Base-by-base conservation (phyloP, 176 grass and related monocot genomes). In the Lolium rigidum region DNA sequence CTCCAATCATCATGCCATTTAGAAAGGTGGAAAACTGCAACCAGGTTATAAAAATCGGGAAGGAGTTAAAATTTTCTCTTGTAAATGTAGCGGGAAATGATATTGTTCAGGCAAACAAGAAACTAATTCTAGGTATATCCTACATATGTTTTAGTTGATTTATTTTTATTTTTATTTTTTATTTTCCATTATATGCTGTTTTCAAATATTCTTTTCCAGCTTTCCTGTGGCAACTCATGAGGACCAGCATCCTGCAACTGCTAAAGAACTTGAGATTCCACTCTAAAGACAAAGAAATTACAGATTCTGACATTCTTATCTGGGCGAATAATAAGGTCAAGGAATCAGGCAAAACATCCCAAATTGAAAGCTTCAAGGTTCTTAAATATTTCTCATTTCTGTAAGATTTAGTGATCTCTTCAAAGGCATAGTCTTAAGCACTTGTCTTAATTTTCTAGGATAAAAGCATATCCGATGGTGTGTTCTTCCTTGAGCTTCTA, bases 21-120 rank as follows among this genome's bases (percentile, higher is more conserved):
- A 89, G 96, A 89, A 98, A 98, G 81, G 93, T 98, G 52, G 96
- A 98, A 85, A 98, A 98, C 59, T 91, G 93, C 79, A 98, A 98
- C 48, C 96, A 95, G 79, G 86, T 98, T 79, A 86, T 98, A 73
- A 91, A 89, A 77, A 93, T 98, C 3, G 96, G 96, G 52, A 98
- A 89, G 79, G 82, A 95, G 84, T 85, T 98, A 20, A 95, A 92
- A 0, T 95, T 98, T 77, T 98, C 96, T 79, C 79, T 98, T 37
- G 93, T 98, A 21, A 98, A 98, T 88, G 87, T 98, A 26, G 93
- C 96, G 46, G 96, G 96, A 86, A 98, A 93, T 93, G 96, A 98
- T 26, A 91, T 98, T 91, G 91, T 98, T 51, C 96, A 98, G 91
- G 96, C 93, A 98, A 98, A 98, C 59, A 98, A 94, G 58, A 98